These are phyloP conservation scores for Epichloe gansuensis DNA, from an alignment of 2,329 filamentous ascomycete genomes.

Conservation along the genomic window DNA sequence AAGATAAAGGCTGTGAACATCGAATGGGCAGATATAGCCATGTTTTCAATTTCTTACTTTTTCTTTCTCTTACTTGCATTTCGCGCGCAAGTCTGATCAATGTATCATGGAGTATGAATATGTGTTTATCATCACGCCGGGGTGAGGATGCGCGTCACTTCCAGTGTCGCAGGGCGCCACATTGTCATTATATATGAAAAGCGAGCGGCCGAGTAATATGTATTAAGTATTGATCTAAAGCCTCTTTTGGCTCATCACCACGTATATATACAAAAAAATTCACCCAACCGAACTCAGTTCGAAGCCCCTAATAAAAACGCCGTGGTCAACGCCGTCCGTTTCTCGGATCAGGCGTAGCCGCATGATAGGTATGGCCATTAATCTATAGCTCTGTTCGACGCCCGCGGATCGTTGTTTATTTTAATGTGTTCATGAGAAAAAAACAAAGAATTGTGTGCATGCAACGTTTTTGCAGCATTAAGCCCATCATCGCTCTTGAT, in stretches of 20 bases:
- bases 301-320: conserved; percentile 14
- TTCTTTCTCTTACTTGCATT: not conserved
- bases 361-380: conserved; percentile 6
- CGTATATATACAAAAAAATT: conserved; percentile 16
- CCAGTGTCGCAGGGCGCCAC: too few species aligned
- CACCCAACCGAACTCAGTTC: conserved; percentile 16
- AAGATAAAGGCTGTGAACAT: not conserved
- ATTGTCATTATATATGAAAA: not conserved
- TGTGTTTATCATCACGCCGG: too few species aligned
- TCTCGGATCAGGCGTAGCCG: conserved; percentile 10
- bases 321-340: conserved; percentile 16
- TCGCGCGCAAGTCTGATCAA: too few species aligned
- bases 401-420: not conserved
- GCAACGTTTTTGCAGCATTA: not conserved
- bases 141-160: too few species aligned
- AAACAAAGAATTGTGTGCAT: not conserved
- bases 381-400: conserved; percentile 4
- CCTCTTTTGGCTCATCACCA: not conserved
- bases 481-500: not conserved
- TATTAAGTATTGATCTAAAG: conserved; percentile 6
- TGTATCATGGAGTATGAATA: not conserved
- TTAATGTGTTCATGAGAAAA: not conserved
- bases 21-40: not conserved
- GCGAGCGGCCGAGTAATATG: conserved; percentile 2
- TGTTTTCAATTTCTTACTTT: not conserved